A percentile compares a stretch with the other conserved stretches of the same genome.
These are phyloP conservation scores for Colletotrichum paranaense DNA, from an alignment of 2,329 filamentous ascomycete species.

Conservation along the genomic window DNA sequence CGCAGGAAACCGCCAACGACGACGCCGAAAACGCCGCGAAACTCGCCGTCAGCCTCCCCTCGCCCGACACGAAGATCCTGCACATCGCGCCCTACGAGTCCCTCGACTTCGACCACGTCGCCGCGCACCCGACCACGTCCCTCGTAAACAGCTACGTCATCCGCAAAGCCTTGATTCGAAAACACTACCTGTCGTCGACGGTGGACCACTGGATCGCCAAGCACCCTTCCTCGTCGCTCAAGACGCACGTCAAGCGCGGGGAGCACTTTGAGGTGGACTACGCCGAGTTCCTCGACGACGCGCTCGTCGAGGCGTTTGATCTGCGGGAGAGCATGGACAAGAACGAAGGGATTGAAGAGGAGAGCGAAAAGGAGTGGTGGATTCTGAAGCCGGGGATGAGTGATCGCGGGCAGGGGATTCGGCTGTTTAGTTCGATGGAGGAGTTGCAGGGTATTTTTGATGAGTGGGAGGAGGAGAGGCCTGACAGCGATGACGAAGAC, in stretches of 20 bases:
- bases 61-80: slow-evolving; percentile 62
- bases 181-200: slow-evolving; percentile 90
- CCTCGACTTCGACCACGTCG: slow-evolving; percentile 83
- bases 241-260: slow-evolving; percentile 77
- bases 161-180: slow-evolving; percentile 94
- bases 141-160: slow-evolving; percentile 93
- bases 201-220: slow-evolving; percentile 89
- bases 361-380: slow-evolving; percentile 82
- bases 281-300: slow-evolving; percentile 95
- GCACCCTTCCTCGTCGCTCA: slow-evolving; percentile 77
- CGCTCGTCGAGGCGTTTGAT: slow-evolving; percentile 90
- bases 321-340: slow-evolving; percentile 79
- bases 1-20: slow-evolving; percentile 45
- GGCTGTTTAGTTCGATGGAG: slow-evolving; percentile 86
- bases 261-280: slow-evolving; percentile 96
- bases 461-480: slow-evolving; percentile 81
- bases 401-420: slow-evolving; percentile 92
- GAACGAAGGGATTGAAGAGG: slow-evolving; percentile 57
- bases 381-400: slow-evolving; percentile 98
- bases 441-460: slow-evolving; percentile 91
- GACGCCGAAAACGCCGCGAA: slow-evolving; percentile 44
- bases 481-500: slow-evolving; percentile 74
- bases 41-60: slow-evolving; percentile 49
- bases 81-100: slow-evolving; percentile 90
- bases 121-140: slow-evolving; percentile 68